Base-by-base conservation (phyloP, 352 stramenopile species). In the Phytophthora boehmeriae region DNA sequence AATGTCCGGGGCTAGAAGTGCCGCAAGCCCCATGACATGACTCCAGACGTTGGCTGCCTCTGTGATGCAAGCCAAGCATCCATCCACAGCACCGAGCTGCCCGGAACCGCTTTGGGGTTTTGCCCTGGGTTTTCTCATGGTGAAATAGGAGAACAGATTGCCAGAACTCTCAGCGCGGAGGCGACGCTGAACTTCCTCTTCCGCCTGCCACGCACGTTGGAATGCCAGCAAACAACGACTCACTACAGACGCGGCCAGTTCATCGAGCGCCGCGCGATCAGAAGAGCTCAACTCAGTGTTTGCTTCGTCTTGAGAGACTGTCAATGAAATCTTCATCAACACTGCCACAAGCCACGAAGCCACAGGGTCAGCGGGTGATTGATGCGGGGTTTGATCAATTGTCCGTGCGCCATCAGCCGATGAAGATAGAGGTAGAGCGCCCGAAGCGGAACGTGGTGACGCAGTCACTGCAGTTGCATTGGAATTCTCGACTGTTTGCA, bases 141-240 rank as follows among this genome's bases (percentile, higher is more conserved):
- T 73, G 25, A 73, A 43, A 22, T 73, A 92, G 1, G 70, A 63
- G 41, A 92, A 89, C 53, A 92, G 86, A 0, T 68, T 79, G 4
- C 68, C 61, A 1, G 64, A 70, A 19, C 53, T 53, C 36, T 83
- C 70, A 1, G 68, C 55, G 6, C 63, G 34, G 25, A 59, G 49
- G 4, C 60, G 62, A 22, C 50, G 54, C n/a, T 91, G 75, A 14
- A 48, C 59, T 30, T 84, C 62, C 23, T 76, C 76, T 9, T 72
- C 56, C 5, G 73, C 70, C 10, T 85, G 71, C 52, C 85, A 89
- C 2, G 85, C 68, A 11, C 71, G 32, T 13, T 90, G 62, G 45
- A 82, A 89, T 1, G 54, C 54, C 35, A 66, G n/a, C 16, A 76
- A 41, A 19, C 66, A 57, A 10, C 38, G 38, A 39, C 34, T 47